Conservation (phyloP, 1,139 yeast species). For the Suhomyces taliae region DNA sequence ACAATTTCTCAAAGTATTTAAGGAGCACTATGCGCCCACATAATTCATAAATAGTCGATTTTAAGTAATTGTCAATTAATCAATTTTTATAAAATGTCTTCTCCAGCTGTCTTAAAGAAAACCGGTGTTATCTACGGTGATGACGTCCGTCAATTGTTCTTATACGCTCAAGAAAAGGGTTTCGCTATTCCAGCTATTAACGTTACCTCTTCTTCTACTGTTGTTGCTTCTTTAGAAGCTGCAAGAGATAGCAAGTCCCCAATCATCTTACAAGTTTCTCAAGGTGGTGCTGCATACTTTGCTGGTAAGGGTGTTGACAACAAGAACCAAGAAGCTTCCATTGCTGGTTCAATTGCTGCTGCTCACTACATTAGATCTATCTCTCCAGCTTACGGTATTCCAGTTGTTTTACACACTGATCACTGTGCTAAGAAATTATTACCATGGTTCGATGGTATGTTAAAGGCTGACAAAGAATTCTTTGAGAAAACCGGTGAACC, state of each 20-base stretch:
- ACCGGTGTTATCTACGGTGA: slow-evolving; percentile 99
- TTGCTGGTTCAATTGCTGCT: slow-evolving; percentile 95
- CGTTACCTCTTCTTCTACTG: slow-evolving; percentile 97
- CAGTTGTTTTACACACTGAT: slow-evolving; percentile 96
- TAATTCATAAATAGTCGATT: too few relatives aligned
- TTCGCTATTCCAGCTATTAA: slow-evolving; percentile 99
- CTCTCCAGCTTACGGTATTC: slow-evolving; percentile 96
- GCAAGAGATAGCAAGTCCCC: slow-evolving; percentile 97
- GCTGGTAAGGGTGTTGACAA: slow-evolving; percentile 99
- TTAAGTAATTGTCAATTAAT: neutral
- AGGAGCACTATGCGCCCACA: neutral
- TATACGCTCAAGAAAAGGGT: slow-evolving; percentile 89
- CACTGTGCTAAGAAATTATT: slow-evolving; percentile 98
- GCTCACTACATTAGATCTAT: slow-evolving; percentile 96
- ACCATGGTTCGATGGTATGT: slow-evolving; percentile 99
- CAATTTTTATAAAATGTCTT: slow-evolving; percentile 33
- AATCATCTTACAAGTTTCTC: slow-evolving; percentile 93
- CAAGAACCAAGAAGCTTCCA: slow-evolving; percentile 90
- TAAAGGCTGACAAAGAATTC: slow-evolving; percentile 93
- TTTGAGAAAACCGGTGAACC: slow-evolving; percentile 87
- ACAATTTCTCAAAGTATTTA: neutral
- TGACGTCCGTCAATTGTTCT: slow-evolving; percentile 89
- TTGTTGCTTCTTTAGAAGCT: slow-evolving; percentile 95
- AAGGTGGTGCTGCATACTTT: slow-evolving; percentile 99
- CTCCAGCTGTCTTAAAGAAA: slow-evolving; percentile 71